A percentile compares a stretch with the other conserved stretches of the same genome.
These are phyloP conservation scores for Orbilia ellipsospora DNA, from an alignment of 2,329 filamentous ascomycete genomes.

Conservation along the genomic window DNA sequence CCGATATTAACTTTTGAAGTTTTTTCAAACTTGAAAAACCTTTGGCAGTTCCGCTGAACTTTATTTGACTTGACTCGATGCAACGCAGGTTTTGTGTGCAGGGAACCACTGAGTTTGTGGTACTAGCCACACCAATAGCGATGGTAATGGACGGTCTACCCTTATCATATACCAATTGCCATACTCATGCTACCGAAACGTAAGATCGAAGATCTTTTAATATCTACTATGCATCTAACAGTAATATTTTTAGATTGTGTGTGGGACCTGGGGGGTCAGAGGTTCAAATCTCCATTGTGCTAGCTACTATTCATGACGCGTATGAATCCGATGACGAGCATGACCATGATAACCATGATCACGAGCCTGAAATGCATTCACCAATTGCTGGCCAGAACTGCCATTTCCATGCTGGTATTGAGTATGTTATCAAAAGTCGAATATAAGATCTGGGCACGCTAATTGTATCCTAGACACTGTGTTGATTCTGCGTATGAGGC, in stretches of 20 bases:
- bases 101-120: constrained; percentile 34
- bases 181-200: constrained; percentile 70
- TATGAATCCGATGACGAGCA: constrained; percentile 55
- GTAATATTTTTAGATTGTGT: constrained; percentile 68
- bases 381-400: constrained; percentile 66
- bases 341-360: constrained; percentile 35
- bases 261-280: constrained; percentile 71
- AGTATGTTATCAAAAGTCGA: constrained; percentile 68
- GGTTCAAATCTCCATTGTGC: constrained; percentile 65
- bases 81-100: constrained; percentile 42
- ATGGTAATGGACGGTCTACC: constrained; percentile 56
- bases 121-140: constrained; percentile 54
- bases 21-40: constrained; percentile 4
- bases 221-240: too few relatives aligned
- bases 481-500: constrained; percentile 62
- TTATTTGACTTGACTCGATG: constrained; percentile 18
- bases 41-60: constrained; percentile 8
- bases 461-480: constrained; percentile 58
- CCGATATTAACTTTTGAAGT: background rate
- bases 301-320: too few relatives aligned
- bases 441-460: constrained; percentile 52
- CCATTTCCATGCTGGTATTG: constrained; percentile 80
- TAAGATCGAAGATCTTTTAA: constrained; percentile 3
- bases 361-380: background rate
- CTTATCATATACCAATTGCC: constrained; percentile 65